A percentile compares a stretch with the other conserved stretches of the same genome.
Evolutionary conservation across 768 basidiomycete species (phyloP).

Genomic region (Cyathus striatus): DNA sequence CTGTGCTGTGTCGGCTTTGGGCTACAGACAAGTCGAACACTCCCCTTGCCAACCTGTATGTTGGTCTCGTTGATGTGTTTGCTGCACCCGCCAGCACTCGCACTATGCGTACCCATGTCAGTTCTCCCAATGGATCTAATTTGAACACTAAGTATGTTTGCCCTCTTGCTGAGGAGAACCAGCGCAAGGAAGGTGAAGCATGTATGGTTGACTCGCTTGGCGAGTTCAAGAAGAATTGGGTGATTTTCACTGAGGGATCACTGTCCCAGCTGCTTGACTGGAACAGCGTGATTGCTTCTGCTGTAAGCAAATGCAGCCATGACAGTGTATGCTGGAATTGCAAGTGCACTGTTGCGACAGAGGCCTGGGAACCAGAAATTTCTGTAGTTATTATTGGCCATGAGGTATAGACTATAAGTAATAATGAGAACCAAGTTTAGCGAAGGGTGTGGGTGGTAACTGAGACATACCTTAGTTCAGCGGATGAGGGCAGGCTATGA

Average conservation of each 20-base stretch:
- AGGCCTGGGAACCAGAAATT: too few relatives aligned
- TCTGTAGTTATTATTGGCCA: too few relatives aligned
- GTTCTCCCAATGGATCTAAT: slow-evolving; percentile 49
- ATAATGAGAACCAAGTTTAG: too few relatives aligned
- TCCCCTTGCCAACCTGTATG: slow-evolving; percentile 39
- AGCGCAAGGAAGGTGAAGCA: slow-evolving; percentile 45
- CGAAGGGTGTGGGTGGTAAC: too few relatives aligned
- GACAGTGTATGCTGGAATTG: too few relatives aligned
- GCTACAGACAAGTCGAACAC: slow-evolving; percentile 44
- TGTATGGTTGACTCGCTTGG: slow-evolving; percentile 45
- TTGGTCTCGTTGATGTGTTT: slow-evolving; percentile 60
- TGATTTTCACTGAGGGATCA: slow-evolving; percentile 57
- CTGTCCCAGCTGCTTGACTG: slow-evolving; percentile 55
- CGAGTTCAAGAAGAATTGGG: slow-evolving; percentile 61
- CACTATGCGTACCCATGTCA: slow-evolving; percentile 40
- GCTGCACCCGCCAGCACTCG: slow-evolving; percentile 33
- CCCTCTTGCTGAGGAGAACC: slow-evolving; percentile 37
- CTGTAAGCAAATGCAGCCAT: too few relatives aligned
- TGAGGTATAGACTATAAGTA: too few relatives aligned
- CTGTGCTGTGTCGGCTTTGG: slow-evolving; percentile 48
- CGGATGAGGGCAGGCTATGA: too few relatives aligned
- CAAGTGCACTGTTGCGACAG: too few relatives aligned
- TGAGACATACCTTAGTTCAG: too few relatives aligned
- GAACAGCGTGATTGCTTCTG: slow-evolving; percentile 61
- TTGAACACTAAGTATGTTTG: slow-evolving; percentile 40